Base-by-base conservation (phyloP, 2,329 filamentous ascomycete genomes). In the Cytospora piceicola region DNA sequence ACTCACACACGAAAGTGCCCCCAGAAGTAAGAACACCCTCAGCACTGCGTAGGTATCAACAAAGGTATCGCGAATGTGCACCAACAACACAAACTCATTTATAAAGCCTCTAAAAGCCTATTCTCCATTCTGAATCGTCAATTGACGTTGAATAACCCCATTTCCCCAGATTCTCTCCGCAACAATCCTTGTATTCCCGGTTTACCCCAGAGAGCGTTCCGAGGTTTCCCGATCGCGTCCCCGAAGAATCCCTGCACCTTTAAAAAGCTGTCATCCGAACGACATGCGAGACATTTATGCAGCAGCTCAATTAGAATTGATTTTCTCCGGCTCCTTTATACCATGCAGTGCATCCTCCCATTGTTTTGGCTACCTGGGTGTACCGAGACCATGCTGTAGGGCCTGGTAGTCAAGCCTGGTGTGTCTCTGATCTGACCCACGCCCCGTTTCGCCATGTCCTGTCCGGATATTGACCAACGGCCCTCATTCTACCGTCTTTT, bases 131-230 rank as follows among this genome's bases (percentile, higher is more conserved):
- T 36, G 46, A 27, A 59, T 63, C 60, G 56, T 59, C 49, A 60
- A 64, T 64, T 57, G 61, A 67, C 52, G 56, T 67, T 49, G 61
- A 64, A 34, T 64, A 58, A 60, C 64, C 61, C 60, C 60, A 57
- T 65, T 67, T 67, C 62, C 63, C 65, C 65, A 65, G 65, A 67
- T 67, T 64, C 62, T 65, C 65, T 67, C 65, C 65, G 65, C 65
- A 67, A 65, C 65, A 55, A 57, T 55, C 65, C 65, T 64, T 67
- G 61, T 51, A 30, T 56, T 61, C 62, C 53, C 58, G 52, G 61
- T 61, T 65, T 65, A 46, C 65, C 65, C 65, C 65, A 67, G 65
- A 67, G 56, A 52, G 30, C 52, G 42, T 62, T 46, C 65, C 65
- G 65, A 65, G 22, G 59, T 61, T 61, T 67, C 22, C 65, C 65